These are phyloP conservation scores for Postia placenta DNA, from an alignment of 768 basidiomycete species.

Conservation along the genomic window DNA sequence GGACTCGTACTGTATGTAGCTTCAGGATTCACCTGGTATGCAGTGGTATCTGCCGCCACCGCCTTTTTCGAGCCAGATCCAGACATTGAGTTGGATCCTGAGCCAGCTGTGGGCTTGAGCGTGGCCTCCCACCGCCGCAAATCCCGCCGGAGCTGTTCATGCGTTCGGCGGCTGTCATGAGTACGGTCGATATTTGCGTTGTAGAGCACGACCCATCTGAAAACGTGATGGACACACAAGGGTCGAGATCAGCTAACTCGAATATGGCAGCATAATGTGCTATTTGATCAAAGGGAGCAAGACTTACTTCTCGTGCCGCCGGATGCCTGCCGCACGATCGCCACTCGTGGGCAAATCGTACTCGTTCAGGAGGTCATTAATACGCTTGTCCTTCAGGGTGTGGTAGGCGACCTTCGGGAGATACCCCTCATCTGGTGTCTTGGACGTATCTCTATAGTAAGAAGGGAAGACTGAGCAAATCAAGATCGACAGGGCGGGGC, in stretches of 20 bases:
- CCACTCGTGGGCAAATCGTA: slow-evolving; percentile 47
- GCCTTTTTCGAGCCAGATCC: slow-evolving; percentile 16
- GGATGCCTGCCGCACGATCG: slow-evolving; percentile 43
- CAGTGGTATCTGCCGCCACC: slow-evolving; percentile 28
- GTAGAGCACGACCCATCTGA: slow-evolving; percentile 63
- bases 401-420: slow-evolving; percentile 64
- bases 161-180: slow-evolving; percentile 35
- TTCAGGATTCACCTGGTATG: slow-evolving; percentile 17
- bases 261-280: slow-evolving; percentile 2
- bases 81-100: slow-evolving; percentile 10
- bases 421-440: slow-evolving; percentile 30
- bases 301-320: slow-evolving; percentile 56
- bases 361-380: slow-evolving; percentile 50
- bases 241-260: too few relatives aligned
- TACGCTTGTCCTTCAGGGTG: slow-evolving; percentile 52
- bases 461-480: neutral
- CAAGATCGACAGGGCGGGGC: neutral
- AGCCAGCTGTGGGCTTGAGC: slow-evolving; percentile 31
- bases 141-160: slow-evolving; percentile 42
- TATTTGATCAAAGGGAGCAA: neutral
- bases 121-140: slow-evolving; percentile 51
- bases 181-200: slow-evolving; percentile 69
- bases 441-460: neutral
- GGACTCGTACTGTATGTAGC: neutral
- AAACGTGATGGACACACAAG: too few relatives aligned